A percentile compares a stretch with the other conserved stretches of the same genome.
These are phyloP conservation scores for Talaromyces amestolkiae DNA, from an alignment of 2,329 filamentous ascomycete species.

Conservation along the genomic window DNA sequence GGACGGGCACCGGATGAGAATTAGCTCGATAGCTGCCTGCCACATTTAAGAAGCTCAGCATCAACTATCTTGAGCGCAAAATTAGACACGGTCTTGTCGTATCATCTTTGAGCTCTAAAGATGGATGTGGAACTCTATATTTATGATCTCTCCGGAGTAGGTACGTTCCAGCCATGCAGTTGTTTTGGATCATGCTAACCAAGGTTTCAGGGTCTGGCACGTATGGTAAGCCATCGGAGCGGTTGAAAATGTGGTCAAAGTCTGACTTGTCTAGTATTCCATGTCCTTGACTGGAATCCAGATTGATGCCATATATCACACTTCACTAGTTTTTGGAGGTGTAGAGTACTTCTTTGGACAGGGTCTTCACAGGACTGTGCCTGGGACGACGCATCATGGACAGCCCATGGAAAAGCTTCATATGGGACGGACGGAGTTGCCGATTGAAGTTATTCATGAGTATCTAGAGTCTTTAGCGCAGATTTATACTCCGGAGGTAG, in stretches of 20 bases:
- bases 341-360: constrained; percentile 89
- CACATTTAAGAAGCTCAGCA: background rate
- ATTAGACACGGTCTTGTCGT: background rate
- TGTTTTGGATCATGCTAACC: constrained; percentile 23
- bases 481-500: constrained; percentile 76
- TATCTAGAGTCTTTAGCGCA: constrained; percentile 80
- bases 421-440: constrained; percentile 74
- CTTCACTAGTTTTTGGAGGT: constrained; percentile 78
- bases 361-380: constrained; percentile 75
- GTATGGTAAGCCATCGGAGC: constrained; percentile 38
- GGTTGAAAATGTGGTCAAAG: background rate
- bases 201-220: constrained; percentile 51
- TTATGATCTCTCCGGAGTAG: constrained; percentile 68
- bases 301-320: constrained; percentile 94
- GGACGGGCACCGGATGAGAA: constrained; percentile 13
- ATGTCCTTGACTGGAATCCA: constrained; percentile 61
- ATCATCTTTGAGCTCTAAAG: background rate
- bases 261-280: constrained; percentile 49
- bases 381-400: constrained; percentile 84
- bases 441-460: constrained; percentile 77
- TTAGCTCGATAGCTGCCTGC: constrained; percentile 4
- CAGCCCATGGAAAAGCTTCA: constrained; percentile 71
- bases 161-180: constrained; percentile 14
- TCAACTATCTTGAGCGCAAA: background rate
- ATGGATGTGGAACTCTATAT: constrained; percentile 78